These are phyloP conservation scores for Penicillium lividum DNA, from an alignment of 495 filamentous ascomycete species.

Conservation along the genomic window DNA sequence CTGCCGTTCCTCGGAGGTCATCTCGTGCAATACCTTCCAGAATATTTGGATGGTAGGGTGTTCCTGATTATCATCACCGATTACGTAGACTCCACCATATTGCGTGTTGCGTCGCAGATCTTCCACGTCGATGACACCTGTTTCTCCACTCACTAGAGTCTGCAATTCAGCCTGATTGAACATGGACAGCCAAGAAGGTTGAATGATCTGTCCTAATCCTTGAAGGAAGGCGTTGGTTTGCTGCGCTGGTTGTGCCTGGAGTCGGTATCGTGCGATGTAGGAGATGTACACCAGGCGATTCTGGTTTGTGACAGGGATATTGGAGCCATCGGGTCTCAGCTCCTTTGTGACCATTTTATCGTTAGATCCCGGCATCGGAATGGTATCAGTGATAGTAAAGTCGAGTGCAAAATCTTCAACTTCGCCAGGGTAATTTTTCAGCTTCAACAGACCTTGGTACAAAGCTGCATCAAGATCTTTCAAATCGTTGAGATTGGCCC, in stretches of 20 bases:
- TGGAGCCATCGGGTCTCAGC: slow-evolving; percentile 71
- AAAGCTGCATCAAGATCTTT: slow-evolving; percentile 90
- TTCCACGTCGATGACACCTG: slow-evolving; percentile 78
- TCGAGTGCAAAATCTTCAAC: slow-evolving; percentile 79
- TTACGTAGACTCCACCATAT: slow-evolving; percentile 83
- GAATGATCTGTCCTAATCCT: slow-evolving; percentile 84
- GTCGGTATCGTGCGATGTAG: slow-evolving; percentile 80
- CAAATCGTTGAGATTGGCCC: slow-evolving; percentile 89
- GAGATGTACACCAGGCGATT: slow-evolving; percentile 95
- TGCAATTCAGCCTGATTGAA: slow-evolving; percentile 97
- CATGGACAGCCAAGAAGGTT: slow-evolving; percentile 93
- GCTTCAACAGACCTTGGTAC: slow-evolving; percentile 81
- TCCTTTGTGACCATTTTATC: slow-evolving; percentile 63
- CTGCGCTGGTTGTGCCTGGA: slow-evolving; percentile 70
- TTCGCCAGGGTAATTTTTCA: slow-evolving; percentile 87
- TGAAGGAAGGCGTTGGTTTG: slow-evolving; percentile 87
- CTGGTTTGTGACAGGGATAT: slow-evolving; percentile 82
- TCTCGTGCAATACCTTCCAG: slow-evolving; percentile 82
- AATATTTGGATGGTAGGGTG: slow-evolving; percentile 84
- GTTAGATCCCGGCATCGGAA: slow-evolving; percentile 54
- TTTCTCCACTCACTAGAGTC: slow-evolving; percentile 85
- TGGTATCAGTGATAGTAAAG: slow-evolving; percentile 84
- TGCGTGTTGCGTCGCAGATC: slow-evolving; percentile 84
- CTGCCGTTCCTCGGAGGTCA: slow-evolving; percentile 72
- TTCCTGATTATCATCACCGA: slow-evolving; percentile 84